These are phyloP conservation scores for Berkeleyomyces rouxiae DNA, from an alignment of 2,329 filamentous ascomycete genomes.

Conservation along the genomic window DNA sequence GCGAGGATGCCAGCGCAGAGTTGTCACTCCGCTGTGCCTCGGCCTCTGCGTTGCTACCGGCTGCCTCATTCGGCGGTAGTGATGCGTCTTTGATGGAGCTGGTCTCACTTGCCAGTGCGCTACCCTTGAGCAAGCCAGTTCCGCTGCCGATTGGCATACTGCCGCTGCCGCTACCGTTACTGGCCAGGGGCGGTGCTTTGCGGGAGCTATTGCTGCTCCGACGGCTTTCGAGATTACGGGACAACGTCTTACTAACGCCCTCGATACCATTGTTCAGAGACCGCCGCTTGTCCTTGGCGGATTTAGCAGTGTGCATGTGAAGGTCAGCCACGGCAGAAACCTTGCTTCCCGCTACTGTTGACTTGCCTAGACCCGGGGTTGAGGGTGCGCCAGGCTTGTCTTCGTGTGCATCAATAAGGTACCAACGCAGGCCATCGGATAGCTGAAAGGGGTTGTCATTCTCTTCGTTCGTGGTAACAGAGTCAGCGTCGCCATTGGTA, in stretches of 20 bases:
- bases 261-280: constrained; percentile 43
- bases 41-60: background rate
- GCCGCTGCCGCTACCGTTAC: constrained; percentile 26
- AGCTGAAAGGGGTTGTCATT: constrained; percentile 96
- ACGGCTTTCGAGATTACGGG: constrained; percentile 78
- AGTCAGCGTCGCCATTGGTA: constrained; percentile 29
- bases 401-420: constrained; percentile 81
- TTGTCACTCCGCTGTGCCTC: background rate
- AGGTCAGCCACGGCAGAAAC: constrained; percentile 73
- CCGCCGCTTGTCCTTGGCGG: constrained; percentile 26
- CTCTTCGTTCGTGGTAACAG: constrained; percentile 41
- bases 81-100: constrained; percentile 37
- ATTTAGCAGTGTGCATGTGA: constrained; percentile 26
- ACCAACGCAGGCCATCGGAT: constrained; percentile 89
- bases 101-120: constrained; percentile 39
- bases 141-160: background rate
- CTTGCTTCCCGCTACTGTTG: constrained; percentile 73
- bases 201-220: constrained; percentile 76
- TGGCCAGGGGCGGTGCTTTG: constrained; percentile 46
- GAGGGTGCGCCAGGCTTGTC: constrained; percentile 82
- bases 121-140: constrained; percentile 28
- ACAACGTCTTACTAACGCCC: constrained; percentile 60
- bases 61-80: constrained; percentile 16
- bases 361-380: constrained; percentile 84
- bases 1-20: background rate